Evolutionary conservation across 352 stramenopile genomes (phyloP).

Genomic region (Globisporangium mamillatum): DNA sequence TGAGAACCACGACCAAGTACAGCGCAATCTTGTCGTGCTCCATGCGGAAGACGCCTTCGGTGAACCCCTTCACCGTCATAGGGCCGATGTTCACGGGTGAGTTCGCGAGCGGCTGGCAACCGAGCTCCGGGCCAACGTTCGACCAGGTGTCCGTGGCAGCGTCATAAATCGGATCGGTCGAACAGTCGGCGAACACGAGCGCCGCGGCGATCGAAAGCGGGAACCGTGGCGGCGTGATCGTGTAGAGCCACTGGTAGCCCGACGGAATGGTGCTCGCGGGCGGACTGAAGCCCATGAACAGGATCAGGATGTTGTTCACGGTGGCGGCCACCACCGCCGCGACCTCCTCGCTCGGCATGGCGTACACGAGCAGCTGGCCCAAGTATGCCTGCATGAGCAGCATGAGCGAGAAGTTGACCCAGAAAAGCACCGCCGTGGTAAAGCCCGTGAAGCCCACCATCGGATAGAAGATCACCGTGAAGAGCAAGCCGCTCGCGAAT

Average conservation of each 20-base stretch:
- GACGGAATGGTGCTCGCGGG: conserved; percentile 24
- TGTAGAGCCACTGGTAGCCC: conserved; percentile 16
- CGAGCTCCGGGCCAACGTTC: conserved; percentile 5
- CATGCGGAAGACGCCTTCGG: conserved; percentile 17
- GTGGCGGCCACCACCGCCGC: too few species aligned
- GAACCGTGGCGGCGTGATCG: background rate
- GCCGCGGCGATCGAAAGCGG: background rate
- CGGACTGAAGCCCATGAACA: conserved; percentile 45
- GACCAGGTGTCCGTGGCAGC: background rate
- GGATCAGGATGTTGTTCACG: conserved; percentile 27
- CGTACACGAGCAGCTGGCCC: too few species aligned
- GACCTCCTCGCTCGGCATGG: too few species aligned
- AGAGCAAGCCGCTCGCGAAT: too few species aligned
- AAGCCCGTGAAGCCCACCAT: too few species aligned
- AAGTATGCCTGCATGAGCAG: too few species aligned
- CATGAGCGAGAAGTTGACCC: too few species aligned
- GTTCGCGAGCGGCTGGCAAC: conserved; percentile 2
- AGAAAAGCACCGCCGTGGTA: too few species aligned
- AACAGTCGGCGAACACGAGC: conserved; percentile 12
- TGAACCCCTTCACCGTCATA: conserved; percentile 20
- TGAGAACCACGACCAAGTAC: conserved; percentile 1
- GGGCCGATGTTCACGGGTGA: background rate
- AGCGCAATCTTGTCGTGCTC: background rate
- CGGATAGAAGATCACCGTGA: too few species aligned
- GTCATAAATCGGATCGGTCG: background rate